A percentile compares a stretch with the other conserved stretches of the same genome.
Conservation (phyloP, 495 filamentous ascomycete species). For the Parathielavia appendiculata region DNA sequence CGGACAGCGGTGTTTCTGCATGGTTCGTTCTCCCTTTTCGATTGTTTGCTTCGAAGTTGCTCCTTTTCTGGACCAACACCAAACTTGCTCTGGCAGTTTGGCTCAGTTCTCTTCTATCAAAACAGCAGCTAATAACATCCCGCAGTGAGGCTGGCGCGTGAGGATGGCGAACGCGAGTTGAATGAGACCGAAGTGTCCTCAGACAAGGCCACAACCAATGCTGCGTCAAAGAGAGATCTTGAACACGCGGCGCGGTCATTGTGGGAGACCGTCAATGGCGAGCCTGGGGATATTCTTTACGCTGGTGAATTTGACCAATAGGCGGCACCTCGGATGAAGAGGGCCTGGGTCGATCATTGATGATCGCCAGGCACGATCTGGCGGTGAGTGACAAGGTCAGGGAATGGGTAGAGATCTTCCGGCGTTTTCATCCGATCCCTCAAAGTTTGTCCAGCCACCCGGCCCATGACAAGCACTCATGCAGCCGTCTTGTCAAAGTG, state of each 20-base stretch:
- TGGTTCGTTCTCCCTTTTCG: slow-evolving; percentile 40
- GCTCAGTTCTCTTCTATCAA: background rate
- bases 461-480: background rate
- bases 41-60: too few relatives aligned
- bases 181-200: background rate
- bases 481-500: background rate
- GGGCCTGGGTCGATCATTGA: background rate
- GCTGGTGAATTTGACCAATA: slow-evolving; percentile 23
- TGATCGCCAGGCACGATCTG: background rate
- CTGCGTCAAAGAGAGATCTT: slow-evolving; percentile 12
- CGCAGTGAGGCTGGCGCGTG: slow-evolving; percentile 16
- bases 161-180: slow-evolving; percentile 20
- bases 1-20: slow-evolving; percentile 52
- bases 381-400: background rate
- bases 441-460: background rate
- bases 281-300: slow-evolving; percentile 18
- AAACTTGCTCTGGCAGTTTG: too few relatives aligned
- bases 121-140: background rate
- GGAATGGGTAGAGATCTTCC: background rate
- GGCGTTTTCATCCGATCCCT: background rate
- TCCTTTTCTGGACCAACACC: too few relatives aligned
- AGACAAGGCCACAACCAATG: too few relatives aligned
- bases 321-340: background rate
- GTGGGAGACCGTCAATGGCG: slow-evolving; percentile 19
- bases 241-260: slow-evolving; percentile 16